Percentiles rank a stretch among this genome's conserved stretches.
Evolutionary conservation across 1,284 basidiomycete species (phyloP).

Genomic region (Cutaneotrichosporon sp.): DNA sequence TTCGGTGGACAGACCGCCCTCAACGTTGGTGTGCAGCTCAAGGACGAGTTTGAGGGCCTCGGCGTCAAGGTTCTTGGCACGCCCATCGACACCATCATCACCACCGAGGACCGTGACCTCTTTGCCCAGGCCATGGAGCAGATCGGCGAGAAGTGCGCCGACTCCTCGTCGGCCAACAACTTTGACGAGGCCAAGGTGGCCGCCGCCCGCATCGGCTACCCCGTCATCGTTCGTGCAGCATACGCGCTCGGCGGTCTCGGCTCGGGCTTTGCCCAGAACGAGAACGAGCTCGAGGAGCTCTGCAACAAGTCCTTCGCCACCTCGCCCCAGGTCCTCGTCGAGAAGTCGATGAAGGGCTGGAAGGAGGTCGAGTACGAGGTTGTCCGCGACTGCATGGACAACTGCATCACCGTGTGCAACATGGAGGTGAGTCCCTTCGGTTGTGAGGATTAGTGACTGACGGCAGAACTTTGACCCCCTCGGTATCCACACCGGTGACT

Average conservation of each 20-base stretch:
- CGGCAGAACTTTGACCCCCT: conserved; percentile 94
- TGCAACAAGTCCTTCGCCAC: conserved; percentile 95
- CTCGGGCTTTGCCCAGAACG: conserved; percentile 89
- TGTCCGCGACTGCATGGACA: conserved; percentile 91
- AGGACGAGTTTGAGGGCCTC: conserved; percentile 83
- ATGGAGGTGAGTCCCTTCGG: conserved; percentile 76
- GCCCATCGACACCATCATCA: conserved; percentile 95
- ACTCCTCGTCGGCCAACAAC: conserved; percentile 76
- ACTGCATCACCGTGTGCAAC: conserved; percentile 97
- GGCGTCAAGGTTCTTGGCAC: conserved; percentile 94
- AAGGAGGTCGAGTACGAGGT: conserved; percentile 99
- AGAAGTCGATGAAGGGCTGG: conserved; percentile 99
- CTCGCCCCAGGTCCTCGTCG: conserved; percentile 93
- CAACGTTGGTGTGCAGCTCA: conserved; percentile 94
- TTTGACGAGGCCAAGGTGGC: conserved; percentile 79
- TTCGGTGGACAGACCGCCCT: conserved; percentile 98
- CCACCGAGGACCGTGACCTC: conserved; percentile 92
- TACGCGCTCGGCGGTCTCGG: conserved; percentile 95
- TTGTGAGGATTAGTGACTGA: conserved; percentile 6
- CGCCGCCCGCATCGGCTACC: conserved; percentile 87
- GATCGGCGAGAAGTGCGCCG: conserved; percentile 90
- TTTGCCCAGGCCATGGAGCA: conserved; percentile 94
- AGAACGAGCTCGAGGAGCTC: conserved; percentile 78
- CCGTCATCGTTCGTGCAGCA: conserved; percentile 94
- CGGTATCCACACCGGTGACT: conserved; percentile 98